Percentiles rank a stretch among this genome's conserved stretches.
These are phyloP conservation scores for Piper longum DNA, from an alignment of 164 flowering plant genomes.

Conservation along the genomic window DNA sequence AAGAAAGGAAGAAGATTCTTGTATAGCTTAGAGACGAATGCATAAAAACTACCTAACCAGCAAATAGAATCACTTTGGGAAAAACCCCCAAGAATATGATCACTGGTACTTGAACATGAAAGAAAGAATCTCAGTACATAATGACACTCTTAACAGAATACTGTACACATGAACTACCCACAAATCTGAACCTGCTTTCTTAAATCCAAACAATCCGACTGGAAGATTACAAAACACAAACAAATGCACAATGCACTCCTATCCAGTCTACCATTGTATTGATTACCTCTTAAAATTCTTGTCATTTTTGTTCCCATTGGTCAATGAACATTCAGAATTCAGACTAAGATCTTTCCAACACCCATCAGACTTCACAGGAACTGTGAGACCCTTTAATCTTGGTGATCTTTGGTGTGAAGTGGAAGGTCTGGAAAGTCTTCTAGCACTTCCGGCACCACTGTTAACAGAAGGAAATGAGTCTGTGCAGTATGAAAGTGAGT, in stretches of 20 bases:
- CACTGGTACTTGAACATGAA: too few species aligned
- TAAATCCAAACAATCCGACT: not conserved
- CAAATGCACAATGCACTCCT: not conserved
- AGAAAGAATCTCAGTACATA: not conserved
- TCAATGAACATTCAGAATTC: slow-evolving; percentile 12
- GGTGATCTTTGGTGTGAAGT: slow-evolving; percentile 18
- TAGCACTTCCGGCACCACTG: slow-evolving; percentile 14
- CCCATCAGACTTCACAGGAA: slow-evolving; percentile 13
- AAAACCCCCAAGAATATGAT: too few species aligned
- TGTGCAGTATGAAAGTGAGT: slow-evolving; percentile 21
- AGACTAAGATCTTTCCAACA: slow-evolving; percentile 14
- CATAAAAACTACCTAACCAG: too few species aligned
- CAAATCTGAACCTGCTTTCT: not conserved
- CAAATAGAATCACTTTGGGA: too few species aligned
- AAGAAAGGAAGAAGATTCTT: too few species aligned
- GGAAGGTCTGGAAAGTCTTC: slow-evolving; percentile 8
- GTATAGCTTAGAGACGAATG: too few species aligned
- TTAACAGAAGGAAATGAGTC: slow-evolving; percentile 27
- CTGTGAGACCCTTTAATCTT: slow-evolving; percentile 9
- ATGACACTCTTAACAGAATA: not conserved
- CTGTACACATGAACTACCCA: not conserved
- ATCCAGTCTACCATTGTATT: not conserved
- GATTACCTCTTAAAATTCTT: not conserved
- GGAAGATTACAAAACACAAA: not conserved
- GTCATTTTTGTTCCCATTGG: slow-evolving; percentile 6